Conservation (phyloP, 169 alveolate genomes). For the Babesia divergens region DNA sequence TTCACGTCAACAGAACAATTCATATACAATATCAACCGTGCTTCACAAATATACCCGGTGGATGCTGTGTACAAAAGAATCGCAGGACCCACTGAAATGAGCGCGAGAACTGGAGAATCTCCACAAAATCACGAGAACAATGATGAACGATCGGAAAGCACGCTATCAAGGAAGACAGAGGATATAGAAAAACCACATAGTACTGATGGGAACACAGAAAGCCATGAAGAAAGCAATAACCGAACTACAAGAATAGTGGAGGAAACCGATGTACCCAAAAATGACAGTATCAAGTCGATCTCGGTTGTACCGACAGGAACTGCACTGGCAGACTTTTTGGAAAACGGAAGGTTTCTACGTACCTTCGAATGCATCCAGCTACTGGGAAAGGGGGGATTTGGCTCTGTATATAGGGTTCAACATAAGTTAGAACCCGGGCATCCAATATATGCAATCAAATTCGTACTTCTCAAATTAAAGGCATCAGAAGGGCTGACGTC, state of each 20-base stretch:
- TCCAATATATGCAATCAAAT: slow-evolving; percentile 83
- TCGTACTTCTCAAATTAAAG: slow-evolving; percentile 75
- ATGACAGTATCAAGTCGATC: slow-evolving; percentile 11
- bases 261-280: not conserved
- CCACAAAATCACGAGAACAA: no score
- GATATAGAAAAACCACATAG: no score
- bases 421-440: slow-evolving; percentile 86
- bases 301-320: slow-evolving; percentile 48
- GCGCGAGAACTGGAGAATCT: no score
- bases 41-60: slow-evolving; percentile 7
- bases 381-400: slow-evolving; percentile 89
- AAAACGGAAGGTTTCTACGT: slow-evolving; percentile 82
- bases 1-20: slow-evolving; percentile 9
- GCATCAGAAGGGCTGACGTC: slow-evolving; percentile 80
- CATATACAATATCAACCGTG: slow-evolving; percentile 12
- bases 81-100: no score
- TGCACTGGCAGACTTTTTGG: slow-evolving; percentile 65
- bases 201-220: no score
- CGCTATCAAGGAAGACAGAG: no score
- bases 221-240: no score
- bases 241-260: no score
- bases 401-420: slow-evolving; percentile 83
- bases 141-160: no score
- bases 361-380: slow-evolving; percentile 79
- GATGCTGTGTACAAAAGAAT: slow-evolving; percentile 1